Percentiles rank a stretch among this genome's conserved stretches.
These are phyloP conservation scores for Erodium trifolium DNA, from an alignment of 441 rosid genomes.

Conservation along the genomic window DNA sequence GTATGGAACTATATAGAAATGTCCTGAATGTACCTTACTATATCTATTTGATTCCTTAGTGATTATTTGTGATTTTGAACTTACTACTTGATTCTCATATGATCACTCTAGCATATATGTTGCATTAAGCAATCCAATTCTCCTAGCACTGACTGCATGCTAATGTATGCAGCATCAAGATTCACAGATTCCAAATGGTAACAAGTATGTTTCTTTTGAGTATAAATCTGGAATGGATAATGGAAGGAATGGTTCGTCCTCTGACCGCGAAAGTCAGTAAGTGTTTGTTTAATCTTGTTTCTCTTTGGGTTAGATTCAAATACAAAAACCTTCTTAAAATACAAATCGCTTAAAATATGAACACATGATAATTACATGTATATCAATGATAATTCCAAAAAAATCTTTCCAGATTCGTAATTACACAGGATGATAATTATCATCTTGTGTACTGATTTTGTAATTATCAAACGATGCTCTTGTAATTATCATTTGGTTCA, in stretches of 20 bases:
- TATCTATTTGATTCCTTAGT: neutral
- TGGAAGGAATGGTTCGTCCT: constrained; percentile 90
- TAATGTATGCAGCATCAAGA: constrained; percentile 77
- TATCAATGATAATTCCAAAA: no score
- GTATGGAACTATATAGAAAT: neutral
- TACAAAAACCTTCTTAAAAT: no score
- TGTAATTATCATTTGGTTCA: no score
- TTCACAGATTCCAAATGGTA: constrained; percentile 63
- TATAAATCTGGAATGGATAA: constrained; percentile 93
- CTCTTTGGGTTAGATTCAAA: no score
- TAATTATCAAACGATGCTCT: no score
- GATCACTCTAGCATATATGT: neutral
- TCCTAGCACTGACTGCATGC: constrained; percentile 13
- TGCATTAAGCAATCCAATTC: constrained; percentile 18
- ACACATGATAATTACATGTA: no score
- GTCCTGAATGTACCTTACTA: neutral
- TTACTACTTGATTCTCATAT: neutral
- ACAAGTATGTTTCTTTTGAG: constrained; percentile 83
- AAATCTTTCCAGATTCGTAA: no score
- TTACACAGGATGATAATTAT: no score
- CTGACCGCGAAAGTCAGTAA: constrained; percentile 97
- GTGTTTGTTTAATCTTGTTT: constrained; percentile 28
- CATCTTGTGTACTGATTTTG: no score
- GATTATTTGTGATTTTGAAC: neutral
- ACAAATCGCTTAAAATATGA: no score